Percentiles rank a stretch among this genome's conserved stretches.
These are phyloP conservation scores for Aspergillus cavernicola DNA, from an alignment of 495 filamentous ascomycete genomes.

Conservation along the genomic window DNA sequence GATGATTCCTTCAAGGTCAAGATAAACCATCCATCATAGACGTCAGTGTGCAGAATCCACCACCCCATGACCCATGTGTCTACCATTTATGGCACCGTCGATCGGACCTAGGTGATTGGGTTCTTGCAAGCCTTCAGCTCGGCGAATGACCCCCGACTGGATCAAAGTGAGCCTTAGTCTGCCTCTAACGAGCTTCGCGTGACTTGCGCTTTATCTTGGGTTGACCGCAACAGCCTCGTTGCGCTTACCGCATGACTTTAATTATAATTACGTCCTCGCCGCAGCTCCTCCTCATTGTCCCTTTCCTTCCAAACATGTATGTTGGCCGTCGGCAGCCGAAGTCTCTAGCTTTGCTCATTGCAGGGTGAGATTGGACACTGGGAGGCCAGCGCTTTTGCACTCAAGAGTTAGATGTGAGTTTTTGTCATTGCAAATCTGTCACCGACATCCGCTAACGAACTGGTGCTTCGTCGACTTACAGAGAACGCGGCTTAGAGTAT, in stretches of 20 bases:
- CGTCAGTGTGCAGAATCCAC: conserved; percentile 10
- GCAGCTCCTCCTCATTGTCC: background rate
- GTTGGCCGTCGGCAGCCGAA: conserved; percentile 4
- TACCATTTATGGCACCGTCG: conserved; percentile 5
- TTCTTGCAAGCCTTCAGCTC: background rate
- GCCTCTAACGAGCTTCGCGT: background rate
- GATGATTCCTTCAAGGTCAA: background rate
- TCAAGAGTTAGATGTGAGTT: conserved; percentile 1
- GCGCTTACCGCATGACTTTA: conserved; percentile 1
- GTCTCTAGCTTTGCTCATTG: background rate
- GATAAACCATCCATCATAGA: background rate
- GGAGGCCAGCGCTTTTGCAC: too few relatives aligned
- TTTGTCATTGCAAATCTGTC: background rate
- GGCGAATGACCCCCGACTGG: background rate
- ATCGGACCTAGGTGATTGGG: conserved; percentile 7
- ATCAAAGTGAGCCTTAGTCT: background rate
- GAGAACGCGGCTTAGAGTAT: conserved; percentile 2
- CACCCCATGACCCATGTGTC: conserved; percentile 9
- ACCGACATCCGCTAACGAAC: background rate
- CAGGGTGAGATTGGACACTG: conserved; percentile 2
- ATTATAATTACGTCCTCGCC: background rate
- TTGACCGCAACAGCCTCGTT: background rate
- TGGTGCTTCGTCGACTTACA: background rate
- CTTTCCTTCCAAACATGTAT: background rate
- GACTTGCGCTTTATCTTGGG: background rate